Evolutionary conservation across 352 stramenopile genomes (phyloP), one percentile per base, ranked within the genome.

Genomic region (Pythium apleroticum): DNA sequence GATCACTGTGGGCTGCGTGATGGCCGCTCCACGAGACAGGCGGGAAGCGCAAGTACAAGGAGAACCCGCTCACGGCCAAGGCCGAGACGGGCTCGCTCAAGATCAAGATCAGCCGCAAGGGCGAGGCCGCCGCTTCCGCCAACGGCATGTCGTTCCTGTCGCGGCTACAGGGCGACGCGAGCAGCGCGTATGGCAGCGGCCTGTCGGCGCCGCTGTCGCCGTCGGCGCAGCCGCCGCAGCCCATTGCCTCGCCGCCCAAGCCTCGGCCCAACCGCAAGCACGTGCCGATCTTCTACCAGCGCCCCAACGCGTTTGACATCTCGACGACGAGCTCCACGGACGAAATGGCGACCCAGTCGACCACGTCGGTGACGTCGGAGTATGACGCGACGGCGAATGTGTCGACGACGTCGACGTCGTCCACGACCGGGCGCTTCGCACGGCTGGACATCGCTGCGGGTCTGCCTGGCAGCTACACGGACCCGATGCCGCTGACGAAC

Each of bases 231-330:
- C 49, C 62, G 5, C 37, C 63, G 15, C 50, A 63, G 9, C 54
- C 56, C 1, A 27, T 71, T 2, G 65, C 73, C 10, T 91, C 84
- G 17, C 84, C 84, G 5, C 84, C 84, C 12, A 91, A 89, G 68
- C 84, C 84, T 2, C 76, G 84, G 46, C 77, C 84, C n/a, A 93
- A 93, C 50, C 73, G 84, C 60, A 93, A 93, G 68, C 84, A 93
- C 65, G 81, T 93, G 27, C 84, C 84, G 3, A 89, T 93, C 39
- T 93, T 93, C 68, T 93, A 93, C 69, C 78, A 91, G 52, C 61
- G 72, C 68, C 62, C 75, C 53, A 56, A 71, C 69, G 50, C 72
- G 37, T 73, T 69, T 33, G 60, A 69, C 3, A 54, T 73, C 33
- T 74, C 67, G 3, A 56, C 33, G 58, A 83, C 50, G 57, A 76